Evolutionary conservation across 2,329 filamentous ascomycete species (phyloP).

Genomic region (Tympanopsis confertula): DNA sequence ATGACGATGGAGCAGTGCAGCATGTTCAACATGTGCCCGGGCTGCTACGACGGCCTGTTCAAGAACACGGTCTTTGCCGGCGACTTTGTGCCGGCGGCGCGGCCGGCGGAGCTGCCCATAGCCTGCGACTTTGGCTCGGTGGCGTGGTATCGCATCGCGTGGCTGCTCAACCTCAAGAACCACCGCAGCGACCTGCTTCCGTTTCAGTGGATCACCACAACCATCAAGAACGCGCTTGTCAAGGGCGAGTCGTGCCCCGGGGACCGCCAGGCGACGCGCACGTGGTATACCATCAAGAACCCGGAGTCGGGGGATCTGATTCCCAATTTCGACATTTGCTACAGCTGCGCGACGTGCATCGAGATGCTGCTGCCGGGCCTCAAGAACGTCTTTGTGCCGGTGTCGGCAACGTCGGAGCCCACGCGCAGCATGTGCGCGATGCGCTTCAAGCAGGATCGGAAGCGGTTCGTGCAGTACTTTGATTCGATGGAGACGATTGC

Average conservation of each 20-base stretch:
- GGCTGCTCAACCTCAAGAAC: slow-evolving; percentile 67
- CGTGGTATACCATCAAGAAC: slow-evolving; percentile 69
- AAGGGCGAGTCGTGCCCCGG: slow-evolving; percentile 46
- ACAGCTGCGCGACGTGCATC: slow-evolving; percentile 60
- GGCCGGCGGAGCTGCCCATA: slow-evolving; percentile 43
- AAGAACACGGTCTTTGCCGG: slow-evolving; percentile 54
- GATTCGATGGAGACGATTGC: slow-evolving; percentile 46
- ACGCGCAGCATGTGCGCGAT: slow-evolving; percentile 56
- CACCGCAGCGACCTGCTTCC: slow-evolving; percentile 53
- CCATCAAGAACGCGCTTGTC: slow-evolving; percentile 35
- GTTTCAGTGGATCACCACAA: slow-evolving; percentile 52
- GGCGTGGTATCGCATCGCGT: slow-evolving; percentile 76
- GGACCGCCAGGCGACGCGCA: slow-evolving; percentile 37
- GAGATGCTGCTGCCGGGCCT: slow-evolving; percentile 65
- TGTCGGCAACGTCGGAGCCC: slow-evolving; percentile 31
- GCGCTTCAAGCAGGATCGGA: slow-evolving; percentile 39
- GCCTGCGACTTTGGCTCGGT: slow-evolving; percentile 68
- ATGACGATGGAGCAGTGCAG: slow-evolving; percentile 61
- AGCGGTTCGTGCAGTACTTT: slow-evolving; percentile 46
- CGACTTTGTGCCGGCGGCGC: slow-evolving; percentile 52
- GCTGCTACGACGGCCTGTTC: slow-evolving; percentile 65
- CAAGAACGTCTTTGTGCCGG: slow-evolving; percentile 49
- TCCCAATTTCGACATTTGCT: slow-evolving; percentile 64
- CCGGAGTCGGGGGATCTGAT: slow-evolving; percentile 52
- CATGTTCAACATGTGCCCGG: slow-evolving; percentile 71